Evolutionary conservation across 2,329 filamentous ascomycete species (phyloP), one percentile per base, ranked within the genome.

Genomic region (Chaetomiaceae sp.): DNA sequence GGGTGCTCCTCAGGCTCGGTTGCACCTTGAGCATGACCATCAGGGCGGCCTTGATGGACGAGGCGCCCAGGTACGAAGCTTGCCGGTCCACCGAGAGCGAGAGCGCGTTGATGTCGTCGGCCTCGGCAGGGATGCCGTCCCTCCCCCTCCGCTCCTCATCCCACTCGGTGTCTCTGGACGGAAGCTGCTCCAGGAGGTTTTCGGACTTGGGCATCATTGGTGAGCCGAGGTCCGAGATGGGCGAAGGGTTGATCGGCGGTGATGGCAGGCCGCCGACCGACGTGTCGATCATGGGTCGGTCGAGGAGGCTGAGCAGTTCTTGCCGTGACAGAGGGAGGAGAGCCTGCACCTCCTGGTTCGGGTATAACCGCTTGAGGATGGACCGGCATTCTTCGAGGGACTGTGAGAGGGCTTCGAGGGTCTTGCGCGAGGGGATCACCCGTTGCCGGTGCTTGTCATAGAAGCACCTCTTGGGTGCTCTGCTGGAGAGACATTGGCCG

Each of bases 401-500:
- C 51, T 84, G 83, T 40, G 84, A 84, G 18, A 84, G 68, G 34
- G 82, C 80, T 63, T 86, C 82, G 40, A 83, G 74, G 5, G 80
- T 82, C 86, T 89, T 90, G 69, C 86, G 80, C 8, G 88, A 91
- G 0, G 88, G 87, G 53, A 89, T 85, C 9, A 89, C 82, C 56
- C 86, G 76, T 67, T 89, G 86, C 14, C 87, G 79, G 58, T 90
- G 87, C 70, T 91, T 90, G 60, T 89, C 86, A 68, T 92, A 92
- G 63, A 85, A 84, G 66, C 89, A 92, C 50, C 82, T 77, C 67
- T 90, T 88, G 4, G 87, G 85, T 57, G 88, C 87, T 52, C 89
- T 83, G 66, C 89, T 91, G 68, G 87, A 90, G 53, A 88, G 79
- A 66, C 89, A 94, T 66, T 90, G 88, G 33, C 87, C 86, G 65